A percentile compares a stretch with the other conserved stretches of the same genome.
phyloP scores from a whole-genome alignment of 1,284 basidiomycete genomes.

The Ganoderma meredithae region DNA sequence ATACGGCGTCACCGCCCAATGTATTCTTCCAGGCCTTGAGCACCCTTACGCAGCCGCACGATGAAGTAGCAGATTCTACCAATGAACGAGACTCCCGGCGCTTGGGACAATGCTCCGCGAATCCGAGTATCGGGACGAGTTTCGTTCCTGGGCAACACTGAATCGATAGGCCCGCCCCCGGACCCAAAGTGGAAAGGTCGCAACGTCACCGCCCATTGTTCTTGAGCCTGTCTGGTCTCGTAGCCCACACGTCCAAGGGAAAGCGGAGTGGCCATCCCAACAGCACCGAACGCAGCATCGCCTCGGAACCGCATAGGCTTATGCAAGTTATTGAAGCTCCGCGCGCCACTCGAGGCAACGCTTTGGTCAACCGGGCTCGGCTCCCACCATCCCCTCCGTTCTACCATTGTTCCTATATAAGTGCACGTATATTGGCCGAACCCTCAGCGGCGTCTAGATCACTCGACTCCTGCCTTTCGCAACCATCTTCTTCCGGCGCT shows the following conservation, averaged over 20 bases:
- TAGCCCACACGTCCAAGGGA: background rate
- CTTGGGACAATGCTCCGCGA: background rate
- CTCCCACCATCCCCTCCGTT: background rate
- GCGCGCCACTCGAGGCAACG: constrained; percentile 5
- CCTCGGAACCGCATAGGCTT: background rate
- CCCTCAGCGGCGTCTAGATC: background rate
- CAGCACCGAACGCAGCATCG: background rate
- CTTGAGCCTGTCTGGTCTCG: background rate
- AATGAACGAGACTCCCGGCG: background rate
- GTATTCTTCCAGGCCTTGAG: background rate
- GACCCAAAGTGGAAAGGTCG: background rate
- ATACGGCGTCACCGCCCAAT: background rate
- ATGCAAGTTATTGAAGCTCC: constrained; percentile 6
- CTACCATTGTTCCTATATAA: background rate
- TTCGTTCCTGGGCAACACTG: background rate
- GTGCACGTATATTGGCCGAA: background rate
- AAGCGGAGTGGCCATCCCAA: background rate
- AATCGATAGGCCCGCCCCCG: background rate
- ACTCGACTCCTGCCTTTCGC: constrained; percentile 12
- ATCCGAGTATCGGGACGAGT: background rate
- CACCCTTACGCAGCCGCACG: background rate
- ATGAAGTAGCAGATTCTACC: background rate
- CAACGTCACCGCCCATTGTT: background rate
- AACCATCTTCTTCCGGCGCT: constrained; percentile 16
- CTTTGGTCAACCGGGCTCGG: background rate